Conservation (phyloP, 108 stramenopile genomes). For the Cyclotella distinguenda region DNA sequence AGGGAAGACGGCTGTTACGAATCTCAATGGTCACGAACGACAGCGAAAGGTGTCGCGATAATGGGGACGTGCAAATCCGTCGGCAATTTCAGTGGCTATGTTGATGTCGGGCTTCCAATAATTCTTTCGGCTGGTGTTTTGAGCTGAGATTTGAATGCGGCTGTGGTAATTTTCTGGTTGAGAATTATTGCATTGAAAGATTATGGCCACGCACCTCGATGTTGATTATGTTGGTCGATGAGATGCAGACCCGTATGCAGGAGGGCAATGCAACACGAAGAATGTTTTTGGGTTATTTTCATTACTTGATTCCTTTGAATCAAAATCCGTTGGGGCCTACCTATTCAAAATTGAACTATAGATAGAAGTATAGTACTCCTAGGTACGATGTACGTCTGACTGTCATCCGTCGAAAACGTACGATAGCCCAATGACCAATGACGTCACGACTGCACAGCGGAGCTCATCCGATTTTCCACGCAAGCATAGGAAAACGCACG, state of each 20-base stretch:
- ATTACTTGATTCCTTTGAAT: neutral
- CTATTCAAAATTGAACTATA: neutral
- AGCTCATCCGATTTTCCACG: no score
- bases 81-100: neutral
- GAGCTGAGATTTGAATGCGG: neutral
- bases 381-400: no score
- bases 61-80: neutral
- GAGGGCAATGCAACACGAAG: neutral
- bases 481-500: no score
- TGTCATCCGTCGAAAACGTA: no score
- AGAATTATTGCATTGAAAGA: neutral
- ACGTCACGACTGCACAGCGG: no score
- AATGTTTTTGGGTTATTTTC: neutral
- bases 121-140: neutral
- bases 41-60: neutral
- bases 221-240: neutral
- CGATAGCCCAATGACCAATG: no score
- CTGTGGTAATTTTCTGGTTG: neutral
- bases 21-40: no score
- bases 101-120: neutral
- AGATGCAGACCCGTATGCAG: neutral
- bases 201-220: neutral
- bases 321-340: neutral
- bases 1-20: no score
- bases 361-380: neutral